Base-by-base conservation (phyloP, 163 green algal species). In the Chloromonas sp. region DNA sequence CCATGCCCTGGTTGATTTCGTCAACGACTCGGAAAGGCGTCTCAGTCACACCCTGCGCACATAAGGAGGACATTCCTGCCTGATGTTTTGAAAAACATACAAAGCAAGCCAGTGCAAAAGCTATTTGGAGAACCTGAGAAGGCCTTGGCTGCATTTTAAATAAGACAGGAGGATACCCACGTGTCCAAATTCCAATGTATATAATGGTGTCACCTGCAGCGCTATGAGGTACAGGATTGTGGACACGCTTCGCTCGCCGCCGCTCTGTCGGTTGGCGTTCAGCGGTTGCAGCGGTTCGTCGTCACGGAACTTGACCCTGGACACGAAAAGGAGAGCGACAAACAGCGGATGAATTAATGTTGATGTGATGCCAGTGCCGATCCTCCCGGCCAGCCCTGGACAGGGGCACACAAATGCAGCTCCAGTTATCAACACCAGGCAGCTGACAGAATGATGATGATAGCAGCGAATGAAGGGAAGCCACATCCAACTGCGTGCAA, bases 161-260 rank as follows among this genome's bases (percentile, higher is more conserved):
- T 36, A 36, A 36, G 36, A 36, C 36, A 36, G 36, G 36, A 36
- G 36, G 36, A 36, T 36, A 36, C 36, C 36, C 36, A 36, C 36
- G 36, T 36, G 36, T 36, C 36, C 36, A 36, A 36, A 36, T 36
- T 36, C 36, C 36, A 36, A 36, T 36, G 36, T 36, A 36, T 36
- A 36, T 36, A 36, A 36, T 36, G 36, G 36, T 36, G 36, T 0
- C 71, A 94, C 94, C 91, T 98, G 96, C 82, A 99, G 93, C 14
- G 97, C 93, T 8, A 99, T 94, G 58, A 99, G 93, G 90, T 98
- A 99, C 60, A 99, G 90, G 76, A 99, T 98, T 70, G 97, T 99
- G 61, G 91, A 94, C 60, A 99, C 95, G 5, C 92, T 96, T 79
- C 96, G 93, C 95, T 99, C 97, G 59, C 96, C 96, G 79, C 96